Evolutionary conservation across 2,329 filamentous ascomycete genomes (phyloP), one percentile per base, ranked within the genome.

Genomic region (Xylariaceae sp.): DNA sequence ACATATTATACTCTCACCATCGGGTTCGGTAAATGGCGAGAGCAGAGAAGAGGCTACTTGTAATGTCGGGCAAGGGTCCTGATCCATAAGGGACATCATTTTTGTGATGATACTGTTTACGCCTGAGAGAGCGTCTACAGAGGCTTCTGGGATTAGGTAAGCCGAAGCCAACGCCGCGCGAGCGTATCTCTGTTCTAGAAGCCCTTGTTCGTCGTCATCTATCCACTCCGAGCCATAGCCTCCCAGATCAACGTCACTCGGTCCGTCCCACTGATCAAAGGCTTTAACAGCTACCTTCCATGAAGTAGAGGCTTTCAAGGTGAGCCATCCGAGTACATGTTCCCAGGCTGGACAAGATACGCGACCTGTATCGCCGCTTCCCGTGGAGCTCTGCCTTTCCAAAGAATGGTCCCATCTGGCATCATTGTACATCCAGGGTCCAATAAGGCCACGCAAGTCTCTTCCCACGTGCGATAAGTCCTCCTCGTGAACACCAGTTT

Each of bases 261-360:
- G 87, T 0, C 89, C 89, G 62, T 87, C 83, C 89, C 89, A 93
- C 59, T 88, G 81, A 55, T 85, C 81, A 27, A 92, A 75, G 6
- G 81, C 84, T 42, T 78, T 77, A 26, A 85, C 76, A n/a, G 83
- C 81, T n/a, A 85, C 74, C 21, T 70, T 74, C 79, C 90, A 88
- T 13, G 84, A 81, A 16, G 75, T 76, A 3, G 76, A 75, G 1
- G 88, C 84, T 55, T 84, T 82, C 2, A 73, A 66, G 11, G 81
- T 76, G 32, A 93, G 76, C 88, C 88, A 92, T 49, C 81, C 76
- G 46, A 89, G 83, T 3, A 87, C 76, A 58, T 82, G 78, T 57
- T 90, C 85, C 88, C 88, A 92, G 6, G 85, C 87, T 35, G 80
- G 69, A 70, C 82, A 79, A 50, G 75, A 70, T 44, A 70, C 51